Evolutionary conservation across 2,329 filamentous ascomycete species (phyloP), one percentile per base, ranked within the genome.

Genomic region (Colletotrichum orchidophilum): DNA sequence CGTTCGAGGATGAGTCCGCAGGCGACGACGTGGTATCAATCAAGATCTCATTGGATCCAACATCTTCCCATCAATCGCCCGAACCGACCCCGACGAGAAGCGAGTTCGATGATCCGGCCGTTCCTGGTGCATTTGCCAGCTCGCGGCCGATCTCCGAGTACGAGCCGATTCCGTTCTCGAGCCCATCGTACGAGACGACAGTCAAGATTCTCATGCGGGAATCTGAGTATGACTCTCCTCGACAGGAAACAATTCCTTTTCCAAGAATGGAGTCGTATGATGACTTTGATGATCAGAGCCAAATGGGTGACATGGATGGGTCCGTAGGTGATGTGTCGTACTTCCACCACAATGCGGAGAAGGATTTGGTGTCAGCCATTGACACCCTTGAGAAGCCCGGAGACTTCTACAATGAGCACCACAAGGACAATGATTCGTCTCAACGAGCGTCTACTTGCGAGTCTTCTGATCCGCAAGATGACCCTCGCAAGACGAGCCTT

Each of bases 151-250:
- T 60, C 12, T 69, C 53, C 12, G 78, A 80, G 39, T 84, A 84
- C 55, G 81, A 85, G 69, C 80, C 81, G n/a, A 77, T 79, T 58
- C 82, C 84, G 11, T 83, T 80, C 66, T 76, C 75, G 15, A 78
- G 81, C 27, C 75, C 79, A 18, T 76, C 81, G n/a, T 79, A 83
- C 60, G 81, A 84, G 73, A 86, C 86, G 11, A 86, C 84, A 21
- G 84, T 88, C 62, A 86, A 85, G 5, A 85, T 88, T 52, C 76
- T 88, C 35, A 83, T 85, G 9, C 84, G 83, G 57, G 83, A 84
- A 63, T 80, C 80, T 57, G 82, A 83, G 59, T 83, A 74, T 60
- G 70, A 74, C n/a, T 63, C 66, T 66, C 49, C 70, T 39, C 12
- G 72, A 46, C 74, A 77, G 12, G 74, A 76, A 9, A 76, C 74